Percentiles rank a stretch among this genome's conserved stretches.
phyloP scores from a whole-genome alignment of 495 filamentous ascomycete species.

The Annulohypoxylon moriforme region DNA sequence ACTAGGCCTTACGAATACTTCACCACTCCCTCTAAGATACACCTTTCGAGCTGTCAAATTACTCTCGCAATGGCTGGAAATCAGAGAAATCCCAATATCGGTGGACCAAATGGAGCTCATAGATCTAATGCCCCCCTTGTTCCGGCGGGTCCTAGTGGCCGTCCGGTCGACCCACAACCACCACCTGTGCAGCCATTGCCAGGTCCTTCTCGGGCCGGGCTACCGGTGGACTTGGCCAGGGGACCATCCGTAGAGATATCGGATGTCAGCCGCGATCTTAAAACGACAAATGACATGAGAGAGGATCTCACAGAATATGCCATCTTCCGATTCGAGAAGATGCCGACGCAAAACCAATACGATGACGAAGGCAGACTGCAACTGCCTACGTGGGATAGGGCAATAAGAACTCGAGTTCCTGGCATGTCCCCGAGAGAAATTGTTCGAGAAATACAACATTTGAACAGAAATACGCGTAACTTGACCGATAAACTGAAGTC shows the following conservation, averaged over 20 bases:
- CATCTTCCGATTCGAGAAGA: conserved; percentile 49
- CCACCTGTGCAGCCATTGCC: neutral
- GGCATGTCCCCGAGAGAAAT: conserved; percentile 45
- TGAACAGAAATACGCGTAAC: conserved; percentile 42
- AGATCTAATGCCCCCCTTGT: neutral
- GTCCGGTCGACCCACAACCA: conserved; percentile 2
- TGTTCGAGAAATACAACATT: conserved; percentile 40
- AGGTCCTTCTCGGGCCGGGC: conserved; percentile 1
- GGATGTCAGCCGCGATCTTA: conserved; percentile 38
- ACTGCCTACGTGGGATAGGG: conserved; percentile 48
- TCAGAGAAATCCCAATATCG: neutral
- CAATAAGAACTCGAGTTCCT: conserved; percentile 32
- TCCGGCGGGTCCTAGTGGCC: conserved; percentile 3
- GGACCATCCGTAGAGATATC: conserved; percentile 37
- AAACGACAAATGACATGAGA: conserved; percentile 40
- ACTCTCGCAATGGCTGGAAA: conserved; percentile 21
- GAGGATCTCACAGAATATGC: conserved; percentile 48
- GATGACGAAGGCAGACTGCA: conserved; percentile 42
- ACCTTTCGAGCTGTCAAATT: neutral
- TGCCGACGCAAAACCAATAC: conserved; percentile 30
- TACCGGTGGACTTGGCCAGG: conserved; percentile 2
- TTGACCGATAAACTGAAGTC: conserved; percentile 48
- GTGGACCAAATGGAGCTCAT: neutral
- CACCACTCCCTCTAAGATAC: neutral
- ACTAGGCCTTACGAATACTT: neutral